Evolutionary conservation across 345 rosid genomes (phyloP).

Genomic region (Rhodamnia rubescens): DNA sequence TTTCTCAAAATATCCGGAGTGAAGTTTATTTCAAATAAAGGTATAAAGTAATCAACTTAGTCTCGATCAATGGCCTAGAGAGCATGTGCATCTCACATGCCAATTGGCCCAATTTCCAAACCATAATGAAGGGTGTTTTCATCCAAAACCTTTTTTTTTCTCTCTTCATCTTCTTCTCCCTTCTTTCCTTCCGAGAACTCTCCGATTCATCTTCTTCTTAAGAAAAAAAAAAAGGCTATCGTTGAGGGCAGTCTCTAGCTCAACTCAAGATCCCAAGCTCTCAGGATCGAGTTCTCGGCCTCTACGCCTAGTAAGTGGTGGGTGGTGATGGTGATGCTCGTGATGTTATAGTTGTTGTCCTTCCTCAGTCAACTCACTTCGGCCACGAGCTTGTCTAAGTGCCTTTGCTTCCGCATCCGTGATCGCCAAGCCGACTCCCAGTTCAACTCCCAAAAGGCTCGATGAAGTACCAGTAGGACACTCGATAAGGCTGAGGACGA

Average conservation of each 20-base stretch:
- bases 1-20: rapidly evolving
- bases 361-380: too few species aligned
- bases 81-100: neutral
- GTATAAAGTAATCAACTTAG: neutral
- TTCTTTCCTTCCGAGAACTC: neutral
- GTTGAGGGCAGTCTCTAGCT: neutral
- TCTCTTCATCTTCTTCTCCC: neutral
- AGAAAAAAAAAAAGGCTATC: neutral
- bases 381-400: too few species aligned
- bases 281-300: too few species aligned
- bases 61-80: neutral
- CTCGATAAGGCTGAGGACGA: neutral
- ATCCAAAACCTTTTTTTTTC: too few species aligned
- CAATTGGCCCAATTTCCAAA: neutral
- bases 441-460: constrained; percentile 38
- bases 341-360: constrained; percentile 2
- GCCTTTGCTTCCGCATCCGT: too few species aligned
- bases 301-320: too few species aligned
- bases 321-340: too few species aligned
- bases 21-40: neutral
- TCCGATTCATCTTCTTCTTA: neutral
- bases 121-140: neutral
- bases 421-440: constrained; percentile 14
- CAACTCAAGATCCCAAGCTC: too few species aligned
- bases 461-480: neutral